phyloP scores from a whole-genome alignment of 2,329 filamentous ascomycete genomes.

The Dryadomyces sulphureus region DNA sequence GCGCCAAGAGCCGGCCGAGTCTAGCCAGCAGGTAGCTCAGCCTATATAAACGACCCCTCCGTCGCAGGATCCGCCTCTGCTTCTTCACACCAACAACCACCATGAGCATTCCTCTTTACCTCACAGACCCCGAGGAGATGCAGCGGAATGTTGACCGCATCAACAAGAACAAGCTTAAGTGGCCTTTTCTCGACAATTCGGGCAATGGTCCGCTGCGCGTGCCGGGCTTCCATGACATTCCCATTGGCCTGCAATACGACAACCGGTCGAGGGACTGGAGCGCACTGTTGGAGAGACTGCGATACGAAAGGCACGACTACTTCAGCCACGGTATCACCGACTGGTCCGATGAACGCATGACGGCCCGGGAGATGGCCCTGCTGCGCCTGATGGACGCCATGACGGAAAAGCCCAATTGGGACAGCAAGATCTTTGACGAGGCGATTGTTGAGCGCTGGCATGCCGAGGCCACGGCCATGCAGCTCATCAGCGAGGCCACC shows the following conservation, averaged over 20 bases:
- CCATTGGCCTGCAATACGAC: too few relatives aligned
- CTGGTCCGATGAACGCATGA: not conserved
- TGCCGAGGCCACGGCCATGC: slow-evolving; percentile 12
- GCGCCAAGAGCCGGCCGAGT: too few relatives aligned
- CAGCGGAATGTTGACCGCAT: too few relatives aligned
- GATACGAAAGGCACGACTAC: not conserved
- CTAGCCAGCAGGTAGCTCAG: too few relatives aligned
- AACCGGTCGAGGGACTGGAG: too few relatives aligned
- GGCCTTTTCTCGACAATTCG: not conserved
- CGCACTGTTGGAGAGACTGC: too few relatives aligned
- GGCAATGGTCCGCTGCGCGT: slow-evolving; percentile 2
- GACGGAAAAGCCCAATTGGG: slow-evolving; percentile 22
- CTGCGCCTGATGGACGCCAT: slow-evolving; percentile 19
- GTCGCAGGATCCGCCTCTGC: too few relatives aligned
- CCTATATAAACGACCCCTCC: too few relatives aligned
- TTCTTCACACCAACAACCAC: too few relatives aligned
- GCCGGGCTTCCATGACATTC: not conserved
- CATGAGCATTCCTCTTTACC: too few relatives aligned
- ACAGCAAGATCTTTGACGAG: slow-evolving; percentile 18
- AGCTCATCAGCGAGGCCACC: not conserved
- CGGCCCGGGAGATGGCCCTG: slow-evolving; percentile 19
- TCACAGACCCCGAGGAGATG: too few relatives aligned
- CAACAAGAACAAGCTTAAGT: too few relatives aligned
- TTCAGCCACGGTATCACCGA: slow-evolving; percentile 1
- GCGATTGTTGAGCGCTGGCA: slow-evolving; percentile 18